Evolutionary conservation across 148 eudicot species (phyloP).

Genomic region (Polygonum aviculare): DNA sequence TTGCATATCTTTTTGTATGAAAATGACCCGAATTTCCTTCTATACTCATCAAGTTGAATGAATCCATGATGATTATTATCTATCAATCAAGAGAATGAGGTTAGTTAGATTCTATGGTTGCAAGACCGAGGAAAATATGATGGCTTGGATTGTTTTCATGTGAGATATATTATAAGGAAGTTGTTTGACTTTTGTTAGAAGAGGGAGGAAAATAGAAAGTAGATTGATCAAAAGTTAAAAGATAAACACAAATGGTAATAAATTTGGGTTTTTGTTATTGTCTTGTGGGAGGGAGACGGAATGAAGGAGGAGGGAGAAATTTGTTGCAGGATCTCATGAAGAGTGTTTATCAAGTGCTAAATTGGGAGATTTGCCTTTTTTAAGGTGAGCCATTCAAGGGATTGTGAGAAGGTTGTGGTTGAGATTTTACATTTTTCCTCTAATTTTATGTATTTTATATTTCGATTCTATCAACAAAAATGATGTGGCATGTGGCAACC

Average conservation of each 20-base stretch:
- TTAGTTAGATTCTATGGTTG: neutral
- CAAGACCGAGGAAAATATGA: neutral
- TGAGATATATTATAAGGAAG: neutral
- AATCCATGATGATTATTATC: neutral
- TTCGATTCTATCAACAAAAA: too few relatives aligned
- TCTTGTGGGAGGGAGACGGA: neutral
- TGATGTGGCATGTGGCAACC: too few relatives aligned
- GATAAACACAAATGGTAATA: neutral
- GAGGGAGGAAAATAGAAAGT: neutral
- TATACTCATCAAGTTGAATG: neutral
- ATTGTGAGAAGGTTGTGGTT: neutral
- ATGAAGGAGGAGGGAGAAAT: neutral
- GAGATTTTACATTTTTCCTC: too few relatives aligned
- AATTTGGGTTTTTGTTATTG: neutral
- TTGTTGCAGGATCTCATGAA: neutral
- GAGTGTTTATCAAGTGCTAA: neutral
- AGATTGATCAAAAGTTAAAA: neutral
- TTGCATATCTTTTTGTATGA: neutral
- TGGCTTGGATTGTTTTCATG: neutral
- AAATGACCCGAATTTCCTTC: neutral
- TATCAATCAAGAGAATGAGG: neutral
- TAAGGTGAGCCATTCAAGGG: constrained; percentile 4
- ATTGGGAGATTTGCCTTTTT: neutral
- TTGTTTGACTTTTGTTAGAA: neutral
- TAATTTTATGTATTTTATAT: too few relatives aligned